These are phyloP conservation scores for Penicillium corylophilum DNA, from an alignment of 2,329 filamentous ascomycete genomes.

Conservation along the genomic window DNA sequence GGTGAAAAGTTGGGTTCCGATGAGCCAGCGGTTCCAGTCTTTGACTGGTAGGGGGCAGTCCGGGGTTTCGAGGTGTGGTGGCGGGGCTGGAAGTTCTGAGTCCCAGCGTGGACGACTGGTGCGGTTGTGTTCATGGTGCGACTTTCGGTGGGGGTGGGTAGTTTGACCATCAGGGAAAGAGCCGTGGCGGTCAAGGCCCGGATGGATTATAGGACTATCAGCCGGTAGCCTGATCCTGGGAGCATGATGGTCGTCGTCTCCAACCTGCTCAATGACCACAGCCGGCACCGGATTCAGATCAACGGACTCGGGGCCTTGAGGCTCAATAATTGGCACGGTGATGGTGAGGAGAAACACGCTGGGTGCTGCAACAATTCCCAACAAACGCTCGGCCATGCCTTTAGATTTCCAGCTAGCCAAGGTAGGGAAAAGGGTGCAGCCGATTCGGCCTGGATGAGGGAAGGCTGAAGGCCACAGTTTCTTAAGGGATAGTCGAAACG, in stretches of 20 bases:
- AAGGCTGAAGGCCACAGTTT: conserved; percentile 78
- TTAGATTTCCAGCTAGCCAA: conserved; percentile 79
- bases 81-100: conserved; percentile 40
- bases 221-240: conserved; percentile 36
- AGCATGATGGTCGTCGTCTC: conserved; percentile 13
- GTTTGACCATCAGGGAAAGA: conserved; percentile 6
- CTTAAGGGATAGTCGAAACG: conserved; percentile 44
- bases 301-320: conserved; percentile 53
- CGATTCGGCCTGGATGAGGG: conserved; percentile 69
- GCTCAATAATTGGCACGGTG: conserved; percentile 87
- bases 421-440: conserved; percentile 81
- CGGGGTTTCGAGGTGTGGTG: conserved; percentile 17
- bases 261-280: conserved; percentile 24
- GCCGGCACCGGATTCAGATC: conserved; percentile 38
- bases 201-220: conserved; percentile 35
- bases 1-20: conserved; percentile 79
- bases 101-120: conserved; percentile 31
- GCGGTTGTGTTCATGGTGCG: conserved; percentile 10
- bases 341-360: conserved; percentile 87
- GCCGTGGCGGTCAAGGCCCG: conserved; percentile 8
- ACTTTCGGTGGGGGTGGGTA: conserved; percentile 16
- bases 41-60: conserved; percentile 27
- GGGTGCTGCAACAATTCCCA: conserved; percentile 81
- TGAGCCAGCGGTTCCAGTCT: conserved; percentile 89
- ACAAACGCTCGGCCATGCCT: conserved; percentile 75